phyloP scores from a whole-genome alignment of 441 rosid species.

The Eutrema salsugineum region DNA sequence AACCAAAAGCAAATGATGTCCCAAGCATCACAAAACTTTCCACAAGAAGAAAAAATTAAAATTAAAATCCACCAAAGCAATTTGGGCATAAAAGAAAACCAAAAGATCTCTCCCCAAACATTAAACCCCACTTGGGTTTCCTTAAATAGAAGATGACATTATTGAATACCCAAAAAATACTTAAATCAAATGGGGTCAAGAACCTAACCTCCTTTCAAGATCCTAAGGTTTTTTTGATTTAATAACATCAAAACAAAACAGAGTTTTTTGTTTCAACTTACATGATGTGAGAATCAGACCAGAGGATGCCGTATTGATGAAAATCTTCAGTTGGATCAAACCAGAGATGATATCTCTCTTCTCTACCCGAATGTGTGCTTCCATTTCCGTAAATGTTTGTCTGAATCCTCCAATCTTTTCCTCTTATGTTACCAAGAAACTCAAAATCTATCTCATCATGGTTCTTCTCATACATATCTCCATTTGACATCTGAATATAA shows the following conservation, averaged over 20 bases:
- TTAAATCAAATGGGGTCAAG: constrained; percentile 19
- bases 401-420: constrained; percentile 98
- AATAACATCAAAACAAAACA: constrained; percentile 1
- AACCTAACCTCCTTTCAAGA: constrained; percentile 4
- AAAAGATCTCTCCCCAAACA: constrained; percentile 19
- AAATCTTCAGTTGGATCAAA: constrained; percentile 92
- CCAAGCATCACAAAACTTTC: constrained; percentile 31
- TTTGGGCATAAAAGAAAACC: background rate
- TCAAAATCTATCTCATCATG: constrained; percentile 98
- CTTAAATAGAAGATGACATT: constrained; percentile 25
- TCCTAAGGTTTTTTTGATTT: background rate
- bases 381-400: constrained; percentile 97
- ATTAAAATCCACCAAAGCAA: constrained; percentile 21
- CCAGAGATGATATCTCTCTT: constrained; percentile 96
- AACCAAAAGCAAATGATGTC: constrained; percentile 27
- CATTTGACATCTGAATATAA: constrained; percentile 82
- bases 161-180: background rate
- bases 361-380: constrained; percentile 86
- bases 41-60: constrained; percentile 13
- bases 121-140: constrained; percentile 25
- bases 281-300: constrained; percentile 94
- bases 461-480: constrained; percentile 83
- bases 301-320: constrained; percentile 85
- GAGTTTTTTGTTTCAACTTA: constrained; percentile 34
- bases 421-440: constrained; percentile 97